Evolutionary conservation across 1,139 yeast genomes (phyloP).

Genomic region (Kodamaea arcana): DNA sequence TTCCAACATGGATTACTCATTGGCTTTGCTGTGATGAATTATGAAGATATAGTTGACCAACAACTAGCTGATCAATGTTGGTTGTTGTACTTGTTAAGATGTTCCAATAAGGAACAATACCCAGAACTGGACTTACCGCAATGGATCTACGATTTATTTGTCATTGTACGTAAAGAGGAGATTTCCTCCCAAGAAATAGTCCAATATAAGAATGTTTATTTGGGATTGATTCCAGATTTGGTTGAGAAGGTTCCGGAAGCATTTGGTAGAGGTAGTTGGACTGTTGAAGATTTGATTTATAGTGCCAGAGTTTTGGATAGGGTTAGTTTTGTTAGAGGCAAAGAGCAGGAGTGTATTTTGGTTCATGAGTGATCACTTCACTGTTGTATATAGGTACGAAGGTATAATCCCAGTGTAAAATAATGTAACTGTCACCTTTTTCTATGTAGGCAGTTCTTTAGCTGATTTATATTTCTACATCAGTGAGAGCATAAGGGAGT

Average conservation of each 20-base stretch:
- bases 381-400: no score
- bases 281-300: conserved; percentile 51
- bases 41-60: conserved; percentile 45
- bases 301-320: conserved; percentile 61
- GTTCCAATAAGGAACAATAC: conserved; percentile 45
- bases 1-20: conserved; percentile 55
- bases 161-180: conserved; percentile 33
- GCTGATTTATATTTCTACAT: no score
- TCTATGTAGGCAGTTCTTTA: no score
- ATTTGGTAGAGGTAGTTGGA: conserved; percentile 59
- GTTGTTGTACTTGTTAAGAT: conserved; percentile 60
- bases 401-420: no score
- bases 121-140: conserved; percentile 40
- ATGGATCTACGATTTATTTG: conserved; percentile 48
- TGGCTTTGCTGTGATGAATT: conserved; percentile 53
- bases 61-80: conserved; percentile 57
- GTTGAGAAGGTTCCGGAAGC: conserved; percentile 57
- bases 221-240: conserved; percentile 51
- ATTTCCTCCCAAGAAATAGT: conserved; percentile 50
- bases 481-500: no score
- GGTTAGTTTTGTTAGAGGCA: conserved; percentile 54
- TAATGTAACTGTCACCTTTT: no score
- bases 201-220: conserved; percentile 53
- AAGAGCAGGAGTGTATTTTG: conserved; percentile 58
- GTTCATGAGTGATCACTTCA: no score